phyloP scores from a whole-genome alignment of 345 rosid species.

The Melaleuca quinquenervia region DNA sequence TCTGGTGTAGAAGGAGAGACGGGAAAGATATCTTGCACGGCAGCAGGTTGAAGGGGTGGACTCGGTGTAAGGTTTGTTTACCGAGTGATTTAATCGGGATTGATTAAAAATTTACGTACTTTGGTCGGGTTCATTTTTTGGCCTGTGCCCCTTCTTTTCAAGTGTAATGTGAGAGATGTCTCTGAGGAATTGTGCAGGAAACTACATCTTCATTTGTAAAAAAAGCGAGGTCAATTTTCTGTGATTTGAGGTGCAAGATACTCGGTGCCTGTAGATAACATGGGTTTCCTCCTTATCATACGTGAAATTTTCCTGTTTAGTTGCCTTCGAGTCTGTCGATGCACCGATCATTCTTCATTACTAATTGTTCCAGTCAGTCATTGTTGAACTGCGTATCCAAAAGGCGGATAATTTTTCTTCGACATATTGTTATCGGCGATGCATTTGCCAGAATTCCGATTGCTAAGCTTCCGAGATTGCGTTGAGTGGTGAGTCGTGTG shows the following conservation, averaged over 20 bases:
- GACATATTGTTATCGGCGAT: background rate
- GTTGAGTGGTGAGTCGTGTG: background rate
- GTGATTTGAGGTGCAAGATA: background rate
- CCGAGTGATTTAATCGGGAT: background rate
- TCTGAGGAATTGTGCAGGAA: slow-evolving; percentile 12
- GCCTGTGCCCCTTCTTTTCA: slow-evolving; percentile 3
- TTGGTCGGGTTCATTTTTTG: background rate
- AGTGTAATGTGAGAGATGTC: slow-evolving; percentile 6
- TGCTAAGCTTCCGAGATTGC: background rate
- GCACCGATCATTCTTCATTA: background rate
- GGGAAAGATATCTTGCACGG: slow-evolving; percentile 91
- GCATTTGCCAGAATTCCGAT: background rate
- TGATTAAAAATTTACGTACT: background rate
- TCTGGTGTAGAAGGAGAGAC: slow-evolving; percentile 66
- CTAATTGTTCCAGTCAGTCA: background rate
- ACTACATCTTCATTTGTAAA: background rate
- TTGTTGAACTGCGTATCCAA: background rate
- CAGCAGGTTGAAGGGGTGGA: slow-evolving; percentile 82
- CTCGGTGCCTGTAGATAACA: background rate
- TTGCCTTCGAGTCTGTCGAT: background rate
- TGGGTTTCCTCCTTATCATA: background rate
- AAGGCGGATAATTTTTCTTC: background rate
- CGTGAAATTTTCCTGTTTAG: background rate
- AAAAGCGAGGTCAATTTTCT: slow-evolving; percentile 7
- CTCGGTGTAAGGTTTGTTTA: slow-evolving; percentile 23